These are phyloP conservation scores for Fusarium virguliforme DNA, from an alignment of 2,329 filamentous ascomycete species.

Conservation along the genomic window DNA sequence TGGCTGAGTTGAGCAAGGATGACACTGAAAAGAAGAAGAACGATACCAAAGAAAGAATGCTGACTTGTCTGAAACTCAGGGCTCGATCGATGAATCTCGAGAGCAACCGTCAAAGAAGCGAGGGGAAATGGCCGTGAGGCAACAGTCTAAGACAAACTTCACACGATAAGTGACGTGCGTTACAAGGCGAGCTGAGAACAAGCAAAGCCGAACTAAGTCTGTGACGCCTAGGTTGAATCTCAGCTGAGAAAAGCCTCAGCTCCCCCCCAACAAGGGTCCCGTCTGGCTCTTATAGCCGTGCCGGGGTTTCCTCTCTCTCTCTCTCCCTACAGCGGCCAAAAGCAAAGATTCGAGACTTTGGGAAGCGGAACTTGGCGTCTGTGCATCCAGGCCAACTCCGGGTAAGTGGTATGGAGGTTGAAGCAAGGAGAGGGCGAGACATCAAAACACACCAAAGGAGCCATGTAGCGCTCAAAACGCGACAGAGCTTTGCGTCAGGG, in stretches of 20 bases:
- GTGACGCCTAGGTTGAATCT: constrained; percentile 23
- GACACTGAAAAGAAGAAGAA: not conserved
- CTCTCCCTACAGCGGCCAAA: constrained; percentile 44
- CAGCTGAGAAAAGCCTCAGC: constrained; percentile 24
- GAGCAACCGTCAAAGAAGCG: constrained; percentile 1
- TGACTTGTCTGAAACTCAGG: constrained; percentile 13
- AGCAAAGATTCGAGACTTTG: constrained; percentile 38
- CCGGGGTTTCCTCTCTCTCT: not conserved
- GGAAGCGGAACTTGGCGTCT: constrained; percentile 34
- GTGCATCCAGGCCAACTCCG: constrained; percentile 44
- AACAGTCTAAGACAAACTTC: constrained; percentile 38
- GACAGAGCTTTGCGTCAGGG: constrained; percentile 24
- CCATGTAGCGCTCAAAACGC: not conserved
- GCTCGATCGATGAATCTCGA: constrained; percentile 18
- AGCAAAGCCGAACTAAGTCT: constrained; percentile 14
- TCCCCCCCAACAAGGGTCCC: constrained; percentile 18
- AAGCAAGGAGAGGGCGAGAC: constrained; percentile 50
- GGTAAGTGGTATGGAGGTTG: constrained; percentile 46
- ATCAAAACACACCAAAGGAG: constrained; percentile 45
- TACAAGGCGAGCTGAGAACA: constrained; percentile 26
- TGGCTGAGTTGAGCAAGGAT: constrained; percentile 5
- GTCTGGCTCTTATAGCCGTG: constrained; percentile 41
- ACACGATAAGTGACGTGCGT: constrained; percentile 10
- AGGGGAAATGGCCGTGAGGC: constrained; percentile 33
- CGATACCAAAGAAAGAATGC: constrained; percentile 1